Conservation (phyloP, 2,329 filamentous ascomycete genomes). For the Cercospora brassicicola region DNA sequence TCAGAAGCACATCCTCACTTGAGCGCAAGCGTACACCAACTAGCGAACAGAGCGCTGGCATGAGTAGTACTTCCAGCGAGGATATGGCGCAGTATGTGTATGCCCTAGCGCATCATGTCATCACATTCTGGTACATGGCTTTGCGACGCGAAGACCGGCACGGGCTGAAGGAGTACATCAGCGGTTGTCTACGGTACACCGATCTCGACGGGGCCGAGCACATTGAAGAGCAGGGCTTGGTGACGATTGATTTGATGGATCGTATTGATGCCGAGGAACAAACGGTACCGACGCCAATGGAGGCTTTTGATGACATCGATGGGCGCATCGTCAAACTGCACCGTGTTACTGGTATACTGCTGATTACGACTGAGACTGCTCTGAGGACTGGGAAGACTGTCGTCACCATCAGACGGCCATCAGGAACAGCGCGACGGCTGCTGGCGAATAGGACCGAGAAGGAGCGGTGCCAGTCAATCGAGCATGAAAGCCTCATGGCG, state of each 20-base stretch:
- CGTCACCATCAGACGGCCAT: slow-evolving; percentile 37
- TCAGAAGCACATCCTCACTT: slow-evolving; percentile 53
- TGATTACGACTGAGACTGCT: slow-evolving; percentile 73
- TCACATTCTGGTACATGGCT: slow-evolving; percentile 95
- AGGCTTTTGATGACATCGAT: slow-evolving; percentile 64
- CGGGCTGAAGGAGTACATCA: slow-evolving; percentile 86
- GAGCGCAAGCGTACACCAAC: slow-evolving; percentile 31
- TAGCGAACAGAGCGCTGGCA: slow-evolving; percentile 31
- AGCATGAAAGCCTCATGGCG: slow-evolving; percentile 26
- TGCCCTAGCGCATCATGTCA: slow-evolving; percentile 88
- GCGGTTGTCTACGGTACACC: slow-evolving; percentile 74
- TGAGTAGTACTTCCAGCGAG: slow-evolving; percentile 33
- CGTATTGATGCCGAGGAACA: slow-evolving; percentile 55
- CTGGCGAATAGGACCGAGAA: slow-evolving; percentile 24
- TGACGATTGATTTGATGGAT: slow-evolving; percentile 77
- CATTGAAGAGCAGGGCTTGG: slow-evolving; percentile 87
- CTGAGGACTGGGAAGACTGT: slow-evolving; percentile 40
- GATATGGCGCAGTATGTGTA: slow-evolving; percentile 69
- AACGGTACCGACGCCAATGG: slow-evolving; percentile 59
- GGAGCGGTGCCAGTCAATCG: slow-evolving; percentile 12
- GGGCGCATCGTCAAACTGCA: slow-evolving; percentile 66
- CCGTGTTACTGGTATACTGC: slow-evolving; percentile 72
- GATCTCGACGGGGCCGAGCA: slow-evolving; percentile 72
- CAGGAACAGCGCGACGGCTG: slow-evolving; percentile 32
- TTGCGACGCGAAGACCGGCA: slow-evolving; percentile 80